Conservation (phyloP, 495 filamentous ascomycete species). For the Pyrenopolyporus hunteri region DNA sequence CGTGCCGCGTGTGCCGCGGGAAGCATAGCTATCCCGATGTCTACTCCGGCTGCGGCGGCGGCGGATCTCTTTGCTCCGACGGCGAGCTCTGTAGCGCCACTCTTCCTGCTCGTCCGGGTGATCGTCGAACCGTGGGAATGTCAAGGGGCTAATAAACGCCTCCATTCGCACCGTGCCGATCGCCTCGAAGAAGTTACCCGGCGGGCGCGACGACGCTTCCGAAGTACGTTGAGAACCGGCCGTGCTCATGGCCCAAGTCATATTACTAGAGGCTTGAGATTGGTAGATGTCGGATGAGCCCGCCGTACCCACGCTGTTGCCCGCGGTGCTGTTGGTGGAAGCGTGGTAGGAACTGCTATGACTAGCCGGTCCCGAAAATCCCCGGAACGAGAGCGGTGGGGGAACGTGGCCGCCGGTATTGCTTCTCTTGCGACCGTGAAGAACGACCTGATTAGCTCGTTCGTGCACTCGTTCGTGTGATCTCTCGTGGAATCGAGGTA, state of each 20-base stretch:
- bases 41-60: slow-evolving; percentile 57
- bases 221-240: slow-evolving; percentile 59
- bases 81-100: slow-evolving; percentile 46
- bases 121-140: slow-evolving; percentile 51
- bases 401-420: slow-evolving; percentile 75
- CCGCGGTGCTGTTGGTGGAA: slow-evolving; percentile 57
- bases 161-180: slow-evolving; percentile 97
- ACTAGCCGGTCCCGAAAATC: slow-evolving; percentile 70
- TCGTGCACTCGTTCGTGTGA: slow-evolving; percentile 52
- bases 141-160: slow-evolving; percentile 77
- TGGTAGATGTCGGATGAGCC: slow-evolving; percentile 67
- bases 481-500: slow-evolving; percentile 73
- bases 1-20: slow-evolving; percentile 51
- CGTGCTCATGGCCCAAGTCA: slow-evolving; percentile 49
- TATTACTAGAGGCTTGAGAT: slow-evolving; percentile 45
- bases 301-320: slow-evolving; percentile 57
- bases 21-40: slow-evolving; percentile 56
- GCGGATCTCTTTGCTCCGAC: slow-evolving; percentile 57
- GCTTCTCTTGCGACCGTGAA: slow-evolving; percentile 82
- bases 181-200: slow-evolving; percentile 70
- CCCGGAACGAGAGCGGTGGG: slow-evolving; percentile 70
- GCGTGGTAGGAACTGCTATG: slow-evolving; percentile 49
- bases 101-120: slow-evolving; percentile 57
- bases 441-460: slow-evolving; percentile 45
- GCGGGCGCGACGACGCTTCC: slow-evolving; percentile 63